A percentile compares a stretch with the other conserved stretches of the same genome.
Conservation (phyloP, 2,329 filamentous ascomycete genomes). For the Sarocladium oryzae region DNA sequence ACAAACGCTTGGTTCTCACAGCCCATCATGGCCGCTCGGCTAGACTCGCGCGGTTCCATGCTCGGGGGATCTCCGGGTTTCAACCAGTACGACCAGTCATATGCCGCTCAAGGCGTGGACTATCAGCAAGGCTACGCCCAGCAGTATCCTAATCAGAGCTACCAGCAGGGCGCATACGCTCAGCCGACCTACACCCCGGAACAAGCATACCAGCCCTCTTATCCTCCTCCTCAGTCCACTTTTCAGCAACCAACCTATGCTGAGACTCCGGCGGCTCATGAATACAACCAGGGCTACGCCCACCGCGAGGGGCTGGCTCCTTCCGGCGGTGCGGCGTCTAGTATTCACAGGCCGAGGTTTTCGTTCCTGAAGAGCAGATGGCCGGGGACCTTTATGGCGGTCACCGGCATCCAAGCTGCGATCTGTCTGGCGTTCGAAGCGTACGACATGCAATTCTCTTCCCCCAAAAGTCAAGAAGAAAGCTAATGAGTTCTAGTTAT, state of each 20-base stretch:
- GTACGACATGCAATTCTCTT: slow-evolving; percentile 47
- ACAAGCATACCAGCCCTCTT: slow-evolving; percentile 19
- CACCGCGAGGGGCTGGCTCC: slow-evolving; percentile 30
- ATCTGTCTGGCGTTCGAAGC: slow-evolving; percentile 79
- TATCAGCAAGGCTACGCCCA: slow-evolving; percentile 26
- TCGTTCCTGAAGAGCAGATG: slow-evolving; percentile 79
- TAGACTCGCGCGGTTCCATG: slow-evolving; percentile 35
- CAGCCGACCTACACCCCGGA: slow-evolving; percentile 16
- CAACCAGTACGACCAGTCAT: slow-evolving; percentile 23
- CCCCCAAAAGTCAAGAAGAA: not conserved
- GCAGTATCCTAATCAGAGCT: slow-evolving; percentile 6
- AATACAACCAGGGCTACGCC: slow-evolving; percentile 29
- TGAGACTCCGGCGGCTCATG: slow-evolving; percentile 21
- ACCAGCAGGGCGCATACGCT: slow-evolving; percentile 17
- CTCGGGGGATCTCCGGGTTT: slow-evolving; percentile 32
- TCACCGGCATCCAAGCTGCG: slow-evolving; percentile 68
- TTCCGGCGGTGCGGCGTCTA: slow-evolving; percentile 24
- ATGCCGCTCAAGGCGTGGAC: slow-evolving; percentile 19
- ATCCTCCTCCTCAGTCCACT: slow-evolving; percentile 16
- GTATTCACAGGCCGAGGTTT: slow-evolving; percentile 22
- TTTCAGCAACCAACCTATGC: slow-evolving; percentile 22
- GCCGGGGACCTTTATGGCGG: slow-evolving; percentile 79
- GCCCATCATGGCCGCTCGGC: slow-evolving; percentile 28
- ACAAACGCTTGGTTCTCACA: not conserved
- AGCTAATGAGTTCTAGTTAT: slow-evolving; percentile 51